A percentile compares a stretch with the other conserved stretches of the same genome.
These are phyloP conservation scores for Podaxis sp. DNA, from an alignment of 768 basidiomycete species.

Conservation along the genomic window DNA sequence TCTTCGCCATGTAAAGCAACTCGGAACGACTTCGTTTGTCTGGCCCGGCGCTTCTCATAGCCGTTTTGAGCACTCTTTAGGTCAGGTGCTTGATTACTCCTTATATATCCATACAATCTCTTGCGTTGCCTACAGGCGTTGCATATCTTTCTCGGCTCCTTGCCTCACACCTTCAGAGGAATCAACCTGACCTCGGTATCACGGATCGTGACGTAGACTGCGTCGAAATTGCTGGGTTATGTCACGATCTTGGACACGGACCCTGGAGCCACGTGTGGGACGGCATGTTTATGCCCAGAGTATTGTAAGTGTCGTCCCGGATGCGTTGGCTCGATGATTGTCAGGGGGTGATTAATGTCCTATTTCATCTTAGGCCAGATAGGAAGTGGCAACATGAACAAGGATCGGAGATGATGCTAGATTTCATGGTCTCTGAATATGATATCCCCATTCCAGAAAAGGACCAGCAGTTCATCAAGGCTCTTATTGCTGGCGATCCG, in stretches of 20 bases:
- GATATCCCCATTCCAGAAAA: constrained; percentile 44
- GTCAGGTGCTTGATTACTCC: constrained; percentile 33
- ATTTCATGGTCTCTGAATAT: constrained; percentile 60
- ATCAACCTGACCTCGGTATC: constrained; percentile 64
- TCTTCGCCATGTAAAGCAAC: constrained; percentile 74
- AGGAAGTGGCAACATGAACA: constrained; percentile 73
- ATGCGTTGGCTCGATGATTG: not conserved
- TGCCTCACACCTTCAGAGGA: constrained; percentile 51
- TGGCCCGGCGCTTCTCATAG: constrained; percentile 81
- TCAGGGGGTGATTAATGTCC: not conserved
- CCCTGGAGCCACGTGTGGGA: constrained; percentile 91
- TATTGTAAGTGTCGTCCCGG: constrained; percentile 52
- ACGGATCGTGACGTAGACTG: constrained; percentile 73
- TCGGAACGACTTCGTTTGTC: constrained; percentile 74
- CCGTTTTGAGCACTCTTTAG: constrained; percentile 83
- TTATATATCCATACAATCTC: constrained; percentile 6
- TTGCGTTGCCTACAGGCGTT: constrained; percentile 51
- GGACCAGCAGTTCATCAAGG: constrained; percentile 68
- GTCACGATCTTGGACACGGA: constrained; percentile 85
- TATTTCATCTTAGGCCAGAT: constrained; percentile 35
- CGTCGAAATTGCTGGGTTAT: constrained; percentile 77
- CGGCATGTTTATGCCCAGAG: constrained; percentile 62
- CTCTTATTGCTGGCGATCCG: constrained; percentile 70
- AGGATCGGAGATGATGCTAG: constrained; percentile 83
- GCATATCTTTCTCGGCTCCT: constrained; percentile 70